phyloP scores from a whole-genome alignment of 2,329 filamentous ascomycete species.

The Cladosporium phlei region DNA sequence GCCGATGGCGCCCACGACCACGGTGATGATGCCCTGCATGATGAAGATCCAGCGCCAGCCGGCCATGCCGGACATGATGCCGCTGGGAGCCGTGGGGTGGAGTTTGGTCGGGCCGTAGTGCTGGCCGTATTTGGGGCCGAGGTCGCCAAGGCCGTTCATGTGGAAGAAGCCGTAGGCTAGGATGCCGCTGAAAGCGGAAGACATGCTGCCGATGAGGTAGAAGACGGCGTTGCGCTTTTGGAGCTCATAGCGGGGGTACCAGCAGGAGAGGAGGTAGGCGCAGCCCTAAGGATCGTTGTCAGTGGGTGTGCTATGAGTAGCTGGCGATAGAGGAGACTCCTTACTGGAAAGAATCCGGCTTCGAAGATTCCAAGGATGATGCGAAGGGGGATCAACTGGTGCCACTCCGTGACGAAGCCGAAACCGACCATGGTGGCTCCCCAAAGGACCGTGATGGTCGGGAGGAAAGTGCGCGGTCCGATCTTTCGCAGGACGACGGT shows the following conservation, averaged over 20 bases:
- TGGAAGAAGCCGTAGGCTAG: constrained; percentile 33
- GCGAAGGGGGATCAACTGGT: constrained; percentile 51
- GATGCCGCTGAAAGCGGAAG: constrained; percentile 46
- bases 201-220: constrained; percentile 47
- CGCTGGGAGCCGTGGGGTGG: constrained; percentile 21
- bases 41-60: constrained; percentile 44
- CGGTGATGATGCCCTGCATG: constrained; percentile 31
- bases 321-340: background rate
- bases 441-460: constrained; percentile 49
- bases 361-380: constrained; percentile 61
- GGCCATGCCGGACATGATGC: constrained; percentile 33
- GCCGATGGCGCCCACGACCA: constrained; percentile 35
- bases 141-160: constrained; percentile 44
- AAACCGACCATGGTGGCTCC: constrained; percentile 59
- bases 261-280: constrained; percentile 68
- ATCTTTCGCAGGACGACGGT: constrained; percentile 64
- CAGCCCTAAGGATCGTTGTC: constrained; percentile 34
- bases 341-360: constrained; percentile 45
- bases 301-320: constrained; percentile 17
- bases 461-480: constrained; percentile 43
- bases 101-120: constrained; percentile 30
- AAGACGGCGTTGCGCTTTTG: constrained; percentile 42
- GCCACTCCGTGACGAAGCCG: constrained; percentile 55
- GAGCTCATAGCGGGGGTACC: constrained; percentile 34
- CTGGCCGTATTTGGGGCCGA: constrained; percentile 29